phyloP scores from a whole-genome alignment of 352 stramenopile species.

The Phytophthora pistaciae region DNA sequence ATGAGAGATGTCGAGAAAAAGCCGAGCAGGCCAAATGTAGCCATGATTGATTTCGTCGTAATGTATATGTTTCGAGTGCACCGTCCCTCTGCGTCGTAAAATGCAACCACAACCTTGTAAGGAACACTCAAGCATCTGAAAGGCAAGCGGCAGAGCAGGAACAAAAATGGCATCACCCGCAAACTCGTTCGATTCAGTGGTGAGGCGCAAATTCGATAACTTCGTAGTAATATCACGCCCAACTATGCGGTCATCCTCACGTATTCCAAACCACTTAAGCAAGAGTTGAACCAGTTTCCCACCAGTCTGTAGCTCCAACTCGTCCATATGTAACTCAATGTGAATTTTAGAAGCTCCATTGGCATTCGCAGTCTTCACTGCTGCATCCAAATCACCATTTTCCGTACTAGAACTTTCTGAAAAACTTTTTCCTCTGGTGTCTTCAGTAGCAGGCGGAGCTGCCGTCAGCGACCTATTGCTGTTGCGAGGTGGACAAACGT shows the following conservation, averaged over 20 bases:
- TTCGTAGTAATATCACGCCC: conserved; percentile 38
- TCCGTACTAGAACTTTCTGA: conserved; percentile 23
- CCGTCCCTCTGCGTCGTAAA: conserved; percentile 2
- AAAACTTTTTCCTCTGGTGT: conserved; percentile 31
- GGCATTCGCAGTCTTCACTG: background rate
- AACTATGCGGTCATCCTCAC: background rate
- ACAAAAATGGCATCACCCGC: conserved; percentile 69
- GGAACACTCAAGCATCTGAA: conserved; percentile 80
- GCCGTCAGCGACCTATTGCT: conserved; percentile 19
- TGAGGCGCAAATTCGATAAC: conserved; percentile 50
- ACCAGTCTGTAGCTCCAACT: conserved; percentile 59
- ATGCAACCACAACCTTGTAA: conserved; percentile 67
- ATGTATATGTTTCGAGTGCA: background rate
- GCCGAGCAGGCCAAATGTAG: conserved; percentile 16
- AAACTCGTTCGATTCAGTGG: conserved; percentile 78
- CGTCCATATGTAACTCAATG: conserved; percentile 52
- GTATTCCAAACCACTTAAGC: conserved; percentile 36
- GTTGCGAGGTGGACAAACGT: conserved; percentile 50
- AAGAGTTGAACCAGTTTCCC: conserved; percentile 47
- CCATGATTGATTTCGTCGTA: background rate
- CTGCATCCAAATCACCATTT: conserved; percentile 1
- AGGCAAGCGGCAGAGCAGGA: conserved; percentile 64
- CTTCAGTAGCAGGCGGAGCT: conserved; percentile 14
- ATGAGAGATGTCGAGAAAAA: conserved; percentile 57
- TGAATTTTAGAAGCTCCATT: conserved; percentile 33